These are phyloP conservation scores for Globisporangium nagaii DNA, from an alignment of 352 stramenopile species.

Conservation along the genomic window DNA sequence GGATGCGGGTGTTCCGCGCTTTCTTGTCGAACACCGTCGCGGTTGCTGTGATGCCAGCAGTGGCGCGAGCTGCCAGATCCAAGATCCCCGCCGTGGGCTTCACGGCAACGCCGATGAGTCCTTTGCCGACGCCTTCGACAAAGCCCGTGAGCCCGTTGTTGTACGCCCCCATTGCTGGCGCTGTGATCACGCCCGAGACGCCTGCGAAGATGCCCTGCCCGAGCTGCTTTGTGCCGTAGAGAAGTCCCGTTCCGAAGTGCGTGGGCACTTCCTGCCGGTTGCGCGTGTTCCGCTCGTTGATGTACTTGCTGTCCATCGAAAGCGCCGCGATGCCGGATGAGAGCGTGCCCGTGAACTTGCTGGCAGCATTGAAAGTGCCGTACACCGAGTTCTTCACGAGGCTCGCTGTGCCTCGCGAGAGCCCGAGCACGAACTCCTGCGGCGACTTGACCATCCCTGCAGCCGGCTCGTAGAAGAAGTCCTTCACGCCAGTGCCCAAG, in stretches of 20 bases:
- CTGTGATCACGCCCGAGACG: conserved; percentile 89
- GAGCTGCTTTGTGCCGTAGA: conserved; percentile 88
- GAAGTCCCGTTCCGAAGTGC: conserved; percentile 75
- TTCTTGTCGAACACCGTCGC: conserved; percentile 81
- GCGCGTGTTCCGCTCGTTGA: conserved; percentile 69
- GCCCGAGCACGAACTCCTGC: conserved; percentile 83
- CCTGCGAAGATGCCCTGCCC: conserved; percentile 87
- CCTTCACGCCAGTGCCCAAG: conserved; percentile 81
- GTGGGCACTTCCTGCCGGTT: conserved; percentile 81
- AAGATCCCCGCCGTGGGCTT: conserved; percentile 86
- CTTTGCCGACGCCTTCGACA: conserved; percentile 84
- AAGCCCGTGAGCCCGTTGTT: conserved; percentile 88
- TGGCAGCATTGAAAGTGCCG: conserved; percentile 91
- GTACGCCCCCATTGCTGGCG: conserved; percentile 85
- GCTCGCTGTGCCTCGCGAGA: conserved; percentile 86
- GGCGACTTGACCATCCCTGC: conserved; percentile 84
- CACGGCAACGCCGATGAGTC: conserved; percentile 82
- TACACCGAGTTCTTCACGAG: conserved; percentile 89
- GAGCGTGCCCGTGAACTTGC: conserved; percentile 91
- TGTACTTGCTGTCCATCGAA: conserved; percentile 88
- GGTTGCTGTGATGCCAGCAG: conserved; percentile 80
- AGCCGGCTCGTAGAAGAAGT: conserved; percentile 90
- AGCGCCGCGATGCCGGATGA: conserved; percentile 87
- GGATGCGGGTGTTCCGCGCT: conserved; percentile 47
- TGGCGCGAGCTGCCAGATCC: conserved; percentile 71